Conservation (phyloP, 495 filamentous ascomycete species). For the Talaromyces wortmannii region DNA sequence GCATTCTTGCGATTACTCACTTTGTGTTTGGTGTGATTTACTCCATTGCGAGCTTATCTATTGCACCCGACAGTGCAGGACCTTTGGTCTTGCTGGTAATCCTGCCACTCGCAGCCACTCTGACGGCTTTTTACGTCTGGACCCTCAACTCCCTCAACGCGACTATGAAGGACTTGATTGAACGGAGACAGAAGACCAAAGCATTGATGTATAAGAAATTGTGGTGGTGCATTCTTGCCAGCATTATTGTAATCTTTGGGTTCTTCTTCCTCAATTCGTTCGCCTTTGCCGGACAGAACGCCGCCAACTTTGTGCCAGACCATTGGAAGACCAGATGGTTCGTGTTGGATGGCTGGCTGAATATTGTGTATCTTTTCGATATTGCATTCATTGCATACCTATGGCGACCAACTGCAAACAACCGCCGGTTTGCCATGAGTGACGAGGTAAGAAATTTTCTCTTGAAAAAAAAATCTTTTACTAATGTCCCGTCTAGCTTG, state of each 20-base stretch:
- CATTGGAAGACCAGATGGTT: conserved; percentile 99
- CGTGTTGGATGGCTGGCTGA: conserved; percentile 94
- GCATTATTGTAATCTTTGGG: conserved; percentile 89
- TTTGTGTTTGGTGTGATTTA: conserved; percentile 96
- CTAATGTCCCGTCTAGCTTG: conserved; percentile 47
- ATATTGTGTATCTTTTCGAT: conserved; percentile 90
- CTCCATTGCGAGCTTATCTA: conserved; percentile 78
- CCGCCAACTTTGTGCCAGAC: conserved; percentile 84
- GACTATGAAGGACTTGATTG: conserved; percentile 91
- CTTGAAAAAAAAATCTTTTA: conserved; percentile 13
- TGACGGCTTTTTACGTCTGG: conserved; percentile 99
- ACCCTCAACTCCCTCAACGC: conserved; percentile 90
- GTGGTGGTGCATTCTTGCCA: conserved; percentile 93
- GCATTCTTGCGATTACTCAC: conserved; percentile 83
- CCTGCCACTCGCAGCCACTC: conserved; percentile 80
- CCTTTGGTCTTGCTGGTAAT: conserved; percentile 94
- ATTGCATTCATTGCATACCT: conserved; percentile 91
- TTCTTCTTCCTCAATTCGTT: conserved; percentile 97
- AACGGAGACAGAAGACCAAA: conserved; percentile 91
- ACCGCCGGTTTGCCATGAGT: conserved; percentile 96
- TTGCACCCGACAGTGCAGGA: conserved; percentile 67
- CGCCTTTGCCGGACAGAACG: conserved; percentile 73
- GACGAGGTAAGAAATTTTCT: conserved; percentile 60
- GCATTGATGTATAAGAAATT: conserved; percentile 96
- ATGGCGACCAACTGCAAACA: conserved; percentile 95